Conservation (phyloP, 495 filamentous ascomycete genomes). For the Penicillium tannophilum region DNA sequence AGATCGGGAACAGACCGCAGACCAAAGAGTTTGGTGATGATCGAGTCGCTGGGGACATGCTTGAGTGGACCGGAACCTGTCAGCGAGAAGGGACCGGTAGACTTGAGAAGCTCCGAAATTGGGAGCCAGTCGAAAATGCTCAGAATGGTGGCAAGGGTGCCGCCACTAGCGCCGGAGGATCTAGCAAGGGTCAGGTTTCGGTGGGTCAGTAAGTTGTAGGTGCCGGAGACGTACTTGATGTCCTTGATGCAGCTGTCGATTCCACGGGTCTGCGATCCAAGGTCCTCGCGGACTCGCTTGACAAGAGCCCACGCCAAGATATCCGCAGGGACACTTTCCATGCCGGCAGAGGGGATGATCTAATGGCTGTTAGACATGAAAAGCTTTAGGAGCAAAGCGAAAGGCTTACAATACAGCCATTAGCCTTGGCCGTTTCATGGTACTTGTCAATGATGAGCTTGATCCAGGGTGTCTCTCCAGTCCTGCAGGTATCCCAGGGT, state of each 20-base stretch:
- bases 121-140: slow-evolving; percentile 64
- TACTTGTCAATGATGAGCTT: slow-evolving; percentile 79
- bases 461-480: slow-evolving; percentile 85
- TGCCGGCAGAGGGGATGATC: slow-evolving; percentile 83
- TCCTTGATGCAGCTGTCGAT: slow-evolving; percentile 64
- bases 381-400: neutral
- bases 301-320: slow-evolving; percentile 73
- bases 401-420: slow-evolving; percentile 66
- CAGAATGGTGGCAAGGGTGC: slow-evolving; percentile 68
- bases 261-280: slow-evolving; percentile 56
- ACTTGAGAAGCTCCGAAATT: slow-evolving; percentile 54
- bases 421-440: slow-evolving; percentile 69
- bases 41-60: slow-evolving; percentile 32
- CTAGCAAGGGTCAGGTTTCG: slow-evolving; percentile 17
- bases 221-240: slow-evolving; percentile 50
- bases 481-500: slow-evolving; percentile 41
- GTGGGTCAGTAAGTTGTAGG: neutral
- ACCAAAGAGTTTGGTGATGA: slow-evolving; percentile 57
- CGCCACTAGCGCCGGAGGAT: slow-evolving; percentile 66
- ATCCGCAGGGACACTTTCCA: slow-evolving; percentile 87
- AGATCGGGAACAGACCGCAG: slow-evolving; percentile 63
- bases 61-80: slow-evolving; percentile 59
- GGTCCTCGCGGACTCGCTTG: slow-evolving; percentile 60
- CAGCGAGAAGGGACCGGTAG: slow-evolving; percentile 64
- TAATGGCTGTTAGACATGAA: slow-evolving; percentile 33